Evolutionary conservation across 148 eudicot species (phyloP), one percentile per base, ranked within the genome.

Genomic region (Heliamphora exappendiculata): DNA sequence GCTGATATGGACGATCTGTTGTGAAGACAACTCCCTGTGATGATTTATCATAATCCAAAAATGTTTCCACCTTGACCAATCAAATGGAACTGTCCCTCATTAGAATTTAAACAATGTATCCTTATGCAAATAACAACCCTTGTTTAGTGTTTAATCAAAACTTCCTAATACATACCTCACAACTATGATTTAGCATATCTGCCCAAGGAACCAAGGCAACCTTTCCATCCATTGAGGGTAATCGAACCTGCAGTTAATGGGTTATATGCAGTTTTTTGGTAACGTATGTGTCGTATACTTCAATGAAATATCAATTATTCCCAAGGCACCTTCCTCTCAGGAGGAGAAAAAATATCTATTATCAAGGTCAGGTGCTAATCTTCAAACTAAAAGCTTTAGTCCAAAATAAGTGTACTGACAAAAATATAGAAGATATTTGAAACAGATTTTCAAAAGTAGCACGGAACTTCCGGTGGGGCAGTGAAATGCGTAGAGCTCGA

Each of bases 181-280:
- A 90, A 73, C 85, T 89, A 80, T 95, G 98, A 74, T 95, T 95
- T 74, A 95, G 65, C 98, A 95, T 95, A 87, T 95, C 98, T 51
- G 98, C 98, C 98, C 97, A 95, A 3, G 98, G 98, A 78, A 95
- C 98, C 86, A 95, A 87, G 49, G 98, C 98, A 70, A 95, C 88
- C 81, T 78, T 92, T 74, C 90, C 97, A 79, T 89, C 90, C 97
- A 95, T 86, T 70, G 98, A 91, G 68, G 98, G 98, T 51, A 95
- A 89, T 45, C 98, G 87, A 63, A 95, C 98, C 98, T 95, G 86
- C 77, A 60, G 79, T 45, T 36, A 37, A 79, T 70, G 20, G 17
- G 49, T 55, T 59, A 29, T n/a, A n/a, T n/a, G n/a, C n/a, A n/a
- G n/a, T n/a, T n/a, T n/a, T n/a, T n/a, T n/a, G n/a, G 47, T 3